Percentiles rank a stretch among this genome's conserved stretches.
Conservation (phyloP, 768 basidiomycete genomes). For the Leucosporidium yakuticum region DNA sequence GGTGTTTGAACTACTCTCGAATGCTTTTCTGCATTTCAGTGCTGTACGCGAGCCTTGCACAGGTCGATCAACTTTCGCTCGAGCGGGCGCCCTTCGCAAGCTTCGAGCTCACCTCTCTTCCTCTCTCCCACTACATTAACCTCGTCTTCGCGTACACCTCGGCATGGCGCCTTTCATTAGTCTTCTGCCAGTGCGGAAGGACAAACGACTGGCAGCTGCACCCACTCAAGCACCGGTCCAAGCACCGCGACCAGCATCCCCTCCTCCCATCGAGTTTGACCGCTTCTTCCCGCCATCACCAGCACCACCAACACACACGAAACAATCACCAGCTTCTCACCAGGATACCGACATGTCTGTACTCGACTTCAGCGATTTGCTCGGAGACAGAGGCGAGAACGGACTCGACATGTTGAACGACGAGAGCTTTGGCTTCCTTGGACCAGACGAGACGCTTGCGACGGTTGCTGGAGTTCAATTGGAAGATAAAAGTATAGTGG, state of each 20-base stretch:
- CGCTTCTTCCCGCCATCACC: neutral
- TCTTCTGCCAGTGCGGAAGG: neutral
- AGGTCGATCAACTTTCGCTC: no score
- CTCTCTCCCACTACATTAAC: no score
- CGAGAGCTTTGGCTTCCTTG: neutral
- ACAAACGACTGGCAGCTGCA: neutral
- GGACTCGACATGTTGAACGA: slow-evolving; percentile 3
- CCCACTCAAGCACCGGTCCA: neutral
- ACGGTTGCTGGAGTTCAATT: neutral
- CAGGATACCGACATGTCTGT: neutral
- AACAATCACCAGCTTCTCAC: neutral
- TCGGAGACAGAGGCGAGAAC: neutral
- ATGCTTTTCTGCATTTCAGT: no score
- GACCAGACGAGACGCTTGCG: neutral
- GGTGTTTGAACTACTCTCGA: no score
- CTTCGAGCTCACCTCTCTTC: no score
- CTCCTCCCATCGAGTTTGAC: neutral
- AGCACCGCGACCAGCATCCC: neutral
- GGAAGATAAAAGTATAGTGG: neutral
- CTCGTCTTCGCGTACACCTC: neutral
- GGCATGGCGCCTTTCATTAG: neutral
- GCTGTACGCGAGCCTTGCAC: no score
- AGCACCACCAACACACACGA: neutral
- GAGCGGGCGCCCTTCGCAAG: no score
- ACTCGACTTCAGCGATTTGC: neutral